Evolutionary conservation across 2,329 filamentous ascomycete genomes (phyloP).

Genomic region (Colletotrichum magnum): DNA sequence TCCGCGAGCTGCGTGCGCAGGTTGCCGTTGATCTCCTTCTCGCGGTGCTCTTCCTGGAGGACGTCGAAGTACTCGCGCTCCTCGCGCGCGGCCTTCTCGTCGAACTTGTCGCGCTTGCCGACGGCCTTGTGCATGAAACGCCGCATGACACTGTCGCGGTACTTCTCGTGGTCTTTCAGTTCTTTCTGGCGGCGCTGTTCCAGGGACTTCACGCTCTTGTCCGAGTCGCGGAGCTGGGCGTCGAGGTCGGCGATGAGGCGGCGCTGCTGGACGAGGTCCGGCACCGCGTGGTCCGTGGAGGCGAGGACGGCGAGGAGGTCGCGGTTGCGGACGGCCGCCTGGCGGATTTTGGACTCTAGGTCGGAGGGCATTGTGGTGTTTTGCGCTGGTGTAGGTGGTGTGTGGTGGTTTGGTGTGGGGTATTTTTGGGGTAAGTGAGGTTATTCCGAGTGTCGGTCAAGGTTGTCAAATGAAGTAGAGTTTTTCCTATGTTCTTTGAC

Average conservation of each 20-base stretch:
- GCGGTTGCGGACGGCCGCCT: conserved; percentile 56
- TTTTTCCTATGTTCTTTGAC: no score
- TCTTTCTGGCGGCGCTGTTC: conserved; percentile 60
- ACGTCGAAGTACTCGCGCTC: conserved; percentile 69
- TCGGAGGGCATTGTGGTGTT: conserved; percentile 32
- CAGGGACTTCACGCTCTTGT: conserved; percentile 55
- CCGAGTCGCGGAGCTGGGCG: conserved; percentile 52
- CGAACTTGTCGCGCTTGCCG: conserved; percentile 64
- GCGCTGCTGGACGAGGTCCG: conserved; percentile 60
- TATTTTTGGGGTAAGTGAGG: neutral
- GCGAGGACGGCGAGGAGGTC: conserved; percentile 62
- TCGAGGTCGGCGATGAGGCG: conserved; percentile 62
- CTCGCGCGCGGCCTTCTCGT: conserved; percentile 65
- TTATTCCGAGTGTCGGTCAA: neutral
- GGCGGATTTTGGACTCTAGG: conserved; percentile 54
- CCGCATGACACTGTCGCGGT: conserved; percentile 66
- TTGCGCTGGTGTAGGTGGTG: neutral
- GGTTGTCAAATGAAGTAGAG: no score
- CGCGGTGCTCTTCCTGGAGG: conserved; percentile 62
- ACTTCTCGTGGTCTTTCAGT: conserved; percentile 65
- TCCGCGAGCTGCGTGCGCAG: conserved; percentile 56
- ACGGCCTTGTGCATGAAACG: conserved; percentile 66
- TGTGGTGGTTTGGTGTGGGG: neutral
- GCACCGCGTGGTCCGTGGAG: conserved; percentile 63
- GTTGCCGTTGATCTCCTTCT: conserved; percentile 57